phyloP scores from a whole-genome alignment of 2,329 filamentous ascomycete species.

The Fusarium devonianum region DNA sequence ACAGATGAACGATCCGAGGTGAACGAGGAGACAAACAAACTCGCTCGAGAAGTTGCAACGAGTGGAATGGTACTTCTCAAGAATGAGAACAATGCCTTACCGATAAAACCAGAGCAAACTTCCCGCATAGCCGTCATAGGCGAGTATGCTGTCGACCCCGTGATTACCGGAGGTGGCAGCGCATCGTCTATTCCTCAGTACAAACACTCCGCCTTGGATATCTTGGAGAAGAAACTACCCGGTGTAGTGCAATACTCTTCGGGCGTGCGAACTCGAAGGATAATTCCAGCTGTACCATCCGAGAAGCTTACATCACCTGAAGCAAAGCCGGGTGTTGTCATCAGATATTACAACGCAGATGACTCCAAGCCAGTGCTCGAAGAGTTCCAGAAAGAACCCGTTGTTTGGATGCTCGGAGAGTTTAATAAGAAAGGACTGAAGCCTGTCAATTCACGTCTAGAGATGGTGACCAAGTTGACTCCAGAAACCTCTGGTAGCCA shows the following conservation, averaged over 20 bases:
- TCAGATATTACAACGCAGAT: conserved; percentile 15
- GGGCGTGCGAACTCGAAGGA: conserved; percentile 19
- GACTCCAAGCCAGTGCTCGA: not conserved
- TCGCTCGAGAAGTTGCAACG: conserved; percentile 13
- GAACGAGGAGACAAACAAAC: conserved; percentile 12
- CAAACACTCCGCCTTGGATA: conserved; percentile 12
- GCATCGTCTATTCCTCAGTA: conserved; percentile 26
- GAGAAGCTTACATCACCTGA: not conserved
- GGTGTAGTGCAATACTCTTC: conserved; percentile 6
- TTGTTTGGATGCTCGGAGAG: conserved; percentile 16
- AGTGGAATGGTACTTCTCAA: conserved; percentile 26
- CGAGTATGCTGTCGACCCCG: conserved; percentile 11
- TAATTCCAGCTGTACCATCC: conserved; percentile 11
- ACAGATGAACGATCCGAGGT: conserved; percentile 17
- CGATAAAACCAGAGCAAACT: not conserved
- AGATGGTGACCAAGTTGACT: conserved; percentile 6
- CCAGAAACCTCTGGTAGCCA: conserved; percentile 20
- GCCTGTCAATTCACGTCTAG: conserved; percentile 9
- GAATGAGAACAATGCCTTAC: conserved; percentile 10
- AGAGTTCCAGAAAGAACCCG: conserved; percentile 7
- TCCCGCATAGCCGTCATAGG: conserved; percentile 18
- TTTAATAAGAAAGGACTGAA: conserved; percentile 7
- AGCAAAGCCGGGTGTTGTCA: conserved; percentile 5
- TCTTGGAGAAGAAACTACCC: conserved; percentile 3
- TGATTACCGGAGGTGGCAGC: conserved; percentile 26